These are phyloP conservation scores for Posidonia oceanica DNA, from an alignment of 116 monocot species.

Conservation along the genomic window DNA sequence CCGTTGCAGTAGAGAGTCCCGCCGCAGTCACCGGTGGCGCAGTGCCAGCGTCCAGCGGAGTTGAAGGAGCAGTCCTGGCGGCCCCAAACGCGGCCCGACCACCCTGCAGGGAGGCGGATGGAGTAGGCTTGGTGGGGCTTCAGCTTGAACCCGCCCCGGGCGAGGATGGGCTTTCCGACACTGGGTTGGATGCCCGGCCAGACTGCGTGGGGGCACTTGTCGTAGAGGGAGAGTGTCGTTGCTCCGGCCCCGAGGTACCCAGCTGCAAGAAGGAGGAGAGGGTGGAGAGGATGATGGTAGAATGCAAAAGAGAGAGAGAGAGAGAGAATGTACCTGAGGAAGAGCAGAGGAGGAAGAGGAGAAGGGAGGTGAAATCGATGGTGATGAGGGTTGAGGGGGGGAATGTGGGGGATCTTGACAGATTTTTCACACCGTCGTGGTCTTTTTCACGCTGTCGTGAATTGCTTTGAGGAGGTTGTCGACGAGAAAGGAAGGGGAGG, in stretches of 20 bases:
- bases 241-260: background rate
- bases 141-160: constrained; percentile 62
- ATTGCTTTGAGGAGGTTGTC: too few relatives aligned
- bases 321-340: background rate
- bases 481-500: too few relatives aligned
- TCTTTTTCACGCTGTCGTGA: too few relatives aligned
- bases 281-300: background rate
- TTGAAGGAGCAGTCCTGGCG: too few relatives aligned
- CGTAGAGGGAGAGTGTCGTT: constrained; percentile 53
- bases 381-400: background rate
- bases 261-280: background rate
- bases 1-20: constrained; percentile 60
- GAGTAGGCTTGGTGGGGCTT: constrained; percentile 56
- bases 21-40: constrained; percentile 78
- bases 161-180: constrained; percentile 51
- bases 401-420: too few relatives aligned
- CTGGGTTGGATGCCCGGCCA: constrained; percentile 16
- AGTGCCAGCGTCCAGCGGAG: constrained; percentile 39
- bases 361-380: background rate
- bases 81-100: too few relatives aligned
- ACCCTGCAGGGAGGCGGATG: constrained; percentile 35
- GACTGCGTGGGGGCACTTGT: constrained; percentile 5
- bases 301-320: background rate
- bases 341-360: background rate
- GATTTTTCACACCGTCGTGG: too few relatives aligned